These are phyloP conservation scores for Aspergillus sp. DNA, from an alignment of 2,329 filamentous ascomycete species.

Conservation along the genomic window DNA sequence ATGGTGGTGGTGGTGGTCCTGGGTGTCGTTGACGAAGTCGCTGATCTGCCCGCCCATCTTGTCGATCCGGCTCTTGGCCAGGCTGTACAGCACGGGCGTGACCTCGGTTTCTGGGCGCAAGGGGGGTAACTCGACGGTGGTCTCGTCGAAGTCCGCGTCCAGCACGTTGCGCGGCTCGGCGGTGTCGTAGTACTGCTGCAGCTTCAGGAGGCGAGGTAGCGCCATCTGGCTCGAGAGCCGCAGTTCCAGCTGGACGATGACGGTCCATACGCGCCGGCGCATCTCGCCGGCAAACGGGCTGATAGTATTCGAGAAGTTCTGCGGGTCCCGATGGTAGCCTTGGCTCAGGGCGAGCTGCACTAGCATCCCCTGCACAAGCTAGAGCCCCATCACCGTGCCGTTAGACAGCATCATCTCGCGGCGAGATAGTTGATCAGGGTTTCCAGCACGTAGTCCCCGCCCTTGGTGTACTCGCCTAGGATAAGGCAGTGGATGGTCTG, in stretches of 20 bases:
- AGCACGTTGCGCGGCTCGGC: neutral
- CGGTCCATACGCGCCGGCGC: neutral
- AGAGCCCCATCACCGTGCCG: neutral
- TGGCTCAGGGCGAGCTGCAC: neutral
- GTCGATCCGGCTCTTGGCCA: neutral
- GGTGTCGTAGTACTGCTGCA: neutral
- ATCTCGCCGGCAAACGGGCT: neutral
- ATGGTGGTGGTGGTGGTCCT: too few species aligned
- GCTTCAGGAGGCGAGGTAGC: neutral
- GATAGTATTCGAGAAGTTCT: neutral
- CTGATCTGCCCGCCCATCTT: neutral
- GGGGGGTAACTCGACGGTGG: neutral
- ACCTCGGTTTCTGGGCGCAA: neutral
- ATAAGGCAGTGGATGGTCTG: neutral
- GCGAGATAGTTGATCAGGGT: neutral
- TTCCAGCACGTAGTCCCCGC: neutral
- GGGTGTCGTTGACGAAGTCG: neutral
- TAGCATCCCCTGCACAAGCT: neutral
- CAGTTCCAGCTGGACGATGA: neutral
- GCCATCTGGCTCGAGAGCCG: neutral
- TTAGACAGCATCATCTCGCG: neutral
- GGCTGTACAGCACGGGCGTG: neutral
- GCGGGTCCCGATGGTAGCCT: neutral
- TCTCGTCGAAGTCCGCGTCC: neutral
- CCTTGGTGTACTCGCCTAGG: neutral